phyloP scores from a whole-genome alignment of 148 eudicot species.

The Amaranthus hypochondriacus region DNA sequence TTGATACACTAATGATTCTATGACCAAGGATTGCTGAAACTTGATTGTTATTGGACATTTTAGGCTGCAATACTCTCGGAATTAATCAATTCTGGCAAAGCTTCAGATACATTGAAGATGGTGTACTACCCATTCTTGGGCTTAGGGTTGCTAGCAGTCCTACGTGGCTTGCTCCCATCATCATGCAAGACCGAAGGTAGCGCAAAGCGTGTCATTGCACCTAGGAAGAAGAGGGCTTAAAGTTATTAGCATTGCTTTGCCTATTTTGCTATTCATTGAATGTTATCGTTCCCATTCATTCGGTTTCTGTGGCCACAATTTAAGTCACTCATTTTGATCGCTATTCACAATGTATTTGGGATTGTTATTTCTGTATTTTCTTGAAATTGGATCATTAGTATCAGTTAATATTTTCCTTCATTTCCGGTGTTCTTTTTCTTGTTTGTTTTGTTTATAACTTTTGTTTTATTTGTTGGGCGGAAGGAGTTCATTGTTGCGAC shows the following conservation, averaged over 20 bases:
- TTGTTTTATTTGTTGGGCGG: too few species aligned
- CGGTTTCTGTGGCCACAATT: not conserved
- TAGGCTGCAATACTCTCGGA: constrained; percentile 71
- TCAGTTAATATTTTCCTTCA: too few species aligned
- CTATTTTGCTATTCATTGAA: not conserved
- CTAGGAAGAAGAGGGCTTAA: constrained; percentile 71
- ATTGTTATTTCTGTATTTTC: too few species aligned
- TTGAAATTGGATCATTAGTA: too few species aligned
- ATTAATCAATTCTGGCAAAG: constrained; percentile 41
- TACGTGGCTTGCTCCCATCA: constrained; percentile 53
- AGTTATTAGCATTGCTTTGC: not conserved
- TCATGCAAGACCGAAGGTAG: constrained; percentile 36
- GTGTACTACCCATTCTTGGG: constrained; percentile 66
- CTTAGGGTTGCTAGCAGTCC: constrained; percentile 46
- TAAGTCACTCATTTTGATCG: not conserved
- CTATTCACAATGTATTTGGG: not conserved
- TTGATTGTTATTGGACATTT: constrained; percentile 3
- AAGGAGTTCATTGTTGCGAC: too few species aligned
- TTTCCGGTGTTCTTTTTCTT: too few species aligned
- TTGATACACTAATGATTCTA: too few species aligned
- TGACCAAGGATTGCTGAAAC: not conserved
- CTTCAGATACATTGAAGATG: constrained; percentile 57
- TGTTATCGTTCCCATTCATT: not conserved
- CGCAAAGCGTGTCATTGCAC: constrained; percentile 27
- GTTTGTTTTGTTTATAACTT: too few species aligned